A percentile compares a stretch with the other conserved stretches of the same genome.
phyloP scores from a whole-genome alignment of 176 grass and related monocot species.

The Thalia dealbata region DNA sequence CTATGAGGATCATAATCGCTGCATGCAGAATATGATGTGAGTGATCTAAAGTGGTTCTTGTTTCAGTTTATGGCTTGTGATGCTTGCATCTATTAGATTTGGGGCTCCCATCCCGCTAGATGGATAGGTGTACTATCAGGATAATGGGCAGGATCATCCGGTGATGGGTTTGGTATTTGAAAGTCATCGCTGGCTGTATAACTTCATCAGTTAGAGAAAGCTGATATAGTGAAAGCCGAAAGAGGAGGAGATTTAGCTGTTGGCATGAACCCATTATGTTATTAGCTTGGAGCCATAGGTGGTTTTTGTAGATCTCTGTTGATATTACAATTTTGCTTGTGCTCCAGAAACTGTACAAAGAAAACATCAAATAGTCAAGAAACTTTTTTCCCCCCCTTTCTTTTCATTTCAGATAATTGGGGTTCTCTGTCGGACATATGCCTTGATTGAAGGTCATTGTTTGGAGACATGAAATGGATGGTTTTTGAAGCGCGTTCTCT shows the following conservation, averaged over 20 bases:
- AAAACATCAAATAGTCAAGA: slow-evolving; percentile 41
- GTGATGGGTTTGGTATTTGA: neutral
- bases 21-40: neutral
- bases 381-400: neutral
- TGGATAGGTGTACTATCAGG: neutral
- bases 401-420: neutral
- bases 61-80: slow-evolving; percentile 2
- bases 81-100: neutral
- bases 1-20: neutral
- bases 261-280: neutral
- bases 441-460: slow-evolving; percentile 6
- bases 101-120: neutral
- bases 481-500: neutral
- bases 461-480: neutral
- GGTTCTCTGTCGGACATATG: neutral
- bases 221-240: neutral
- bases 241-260: neutral
- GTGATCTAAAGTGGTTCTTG: neutral
- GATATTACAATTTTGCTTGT: slow-evolving; percentile 30
- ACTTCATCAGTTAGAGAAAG: neutral
- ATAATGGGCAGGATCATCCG: neutral
- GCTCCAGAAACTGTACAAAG: slow-evolving; percentile 54
- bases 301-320: slow-evolving; percentile 13
- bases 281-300: slow-evolving; percentile 1
- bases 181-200: neutral